Conservation (phyloP, 331 rosid genomes). For the Rosa hybrid region DNA sequence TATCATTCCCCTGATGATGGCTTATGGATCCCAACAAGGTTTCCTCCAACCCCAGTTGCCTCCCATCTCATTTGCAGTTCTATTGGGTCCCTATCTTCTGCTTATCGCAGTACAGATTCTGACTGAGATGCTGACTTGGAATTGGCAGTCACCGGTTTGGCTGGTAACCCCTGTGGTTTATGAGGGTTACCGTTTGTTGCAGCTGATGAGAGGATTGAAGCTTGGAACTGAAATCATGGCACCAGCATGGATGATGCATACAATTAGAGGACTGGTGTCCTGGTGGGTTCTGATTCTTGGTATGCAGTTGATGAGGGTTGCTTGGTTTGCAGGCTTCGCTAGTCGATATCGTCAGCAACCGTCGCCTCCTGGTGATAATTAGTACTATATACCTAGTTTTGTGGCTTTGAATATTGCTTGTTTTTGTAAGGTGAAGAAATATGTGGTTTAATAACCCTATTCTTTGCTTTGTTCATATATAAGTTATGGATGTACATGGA, state of each 20-base stretch:
- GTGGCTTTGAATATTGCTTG: background rate
- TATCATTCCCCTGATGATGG: constrained; percentile 50
- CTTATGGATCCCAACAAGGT: constrained; percentile 67
- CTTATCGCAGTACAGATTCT: constrained; percentile 75
- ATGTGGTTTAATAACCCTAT: constrained; percentile 16
- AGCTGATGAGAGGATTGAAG: constrained; percentile 90
- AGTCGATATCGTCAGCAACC: constrained; percentile 38
- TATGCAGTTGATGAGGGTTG: constrained; percentile 94
- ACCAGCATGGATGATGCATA: constrained; percentile 79
- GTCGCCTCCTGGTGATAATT: constrained; percentile 33
- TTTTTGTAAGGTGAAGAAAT: constrained; percentile 14
- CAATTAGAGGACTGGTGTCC: constrained; percentile 74
- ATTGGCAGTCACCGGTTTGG: constrained; percentile 97
- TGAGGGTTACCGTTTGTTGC: constrained; percentile 81
- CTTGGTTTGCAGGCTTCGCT: constrained; percentile 87
- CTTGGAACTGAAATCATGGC: constrained; percentile 76
- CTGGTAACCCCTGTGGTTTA: constrained; percentile 81
- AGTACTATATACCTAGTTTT: constrained; percentile 14
- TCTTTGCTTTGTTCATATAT: background rate
- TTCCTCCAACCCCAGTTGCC: constrained; percentile 68
- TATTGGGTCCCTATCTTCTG: constrained; percentile 77
- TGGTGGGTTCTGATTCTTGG: constrained; percentile 96
- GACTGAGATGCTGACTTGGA: constrained; percentile 89
- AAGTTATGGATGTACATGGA: background rate
- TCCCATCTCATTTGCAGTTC: constrained; percentile 62